Evolutionary conservation across 352 stramenopile genomes (phyloP).

Genomic region (Globisporangium paroecandrum): DNA sequence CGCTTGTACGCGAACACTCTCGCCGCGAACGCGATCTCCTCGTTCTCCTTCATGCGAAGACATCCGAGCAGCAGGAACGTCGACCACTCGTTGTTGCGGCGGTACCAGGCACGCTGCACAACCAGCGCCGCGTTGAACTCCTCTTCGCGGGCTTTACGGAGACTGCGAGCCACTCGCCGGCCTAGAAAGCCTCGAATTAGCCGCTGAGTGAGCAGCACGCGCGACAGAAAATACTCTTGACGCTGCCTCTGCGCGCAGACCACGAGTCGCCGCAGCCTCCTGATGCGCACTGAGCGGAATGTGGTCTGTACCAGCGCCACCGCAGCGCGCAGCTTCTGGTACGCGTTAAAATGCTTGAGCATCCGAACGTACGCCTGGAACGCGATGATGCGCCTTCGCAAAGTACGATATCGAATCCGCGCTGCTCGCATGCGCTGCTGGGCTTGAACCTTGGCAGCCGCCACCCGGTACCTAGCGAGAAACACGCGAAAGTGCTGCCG

Average conservation of each 20-base stretch:
- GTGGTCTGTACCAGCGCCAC: slow-evolving; percentile 53
- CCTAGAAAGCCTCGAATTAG: slow-evolving; percentile 55
- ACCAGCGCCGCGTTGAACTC: slow-evolving; percentile 62
- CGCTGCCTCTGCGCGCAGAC: slow-evolving; percentile 47
- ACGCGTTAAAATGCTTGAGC: slow-evolving; percentile 38
- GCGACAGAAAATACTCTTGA: slow-evolving; percentile 41
- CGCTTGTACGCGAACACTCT: slow-evolving; percentile 41
- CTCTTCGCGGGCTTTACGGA: slow-evolving; percentile 29
- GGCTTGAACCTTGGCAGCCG: slow-evolving; percentile 60
- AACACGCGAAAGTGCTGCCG: slow-evolving; percentile 50
- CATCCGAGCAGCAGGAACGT: slow-evolving; percentile 81
- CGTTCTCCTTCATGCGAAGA: slow-evolving; percentile 59
- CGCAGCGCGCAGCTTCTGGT: slow-evolving; percentile 38
- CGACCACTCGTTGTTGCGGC: slow-evolving; percentile 77
- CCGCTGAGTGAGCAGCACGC: slow-evolving; percentile 44
- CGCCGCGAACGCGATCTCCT: slow-evolving; percentile 50
- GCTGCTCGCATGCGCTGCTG: slow-evolving; percentile 47
- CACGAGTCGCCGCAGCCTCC: slow-evolving; percentile 53
- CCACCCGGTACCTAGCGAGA: slow-evolving; percentile 47
- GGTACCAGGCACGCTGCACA: slow-evolving; percentile 79
- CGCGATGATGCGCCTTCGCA: slow-evolving; percentile 41
- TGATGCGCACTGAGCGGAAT: slow-evolving; percentile 46
- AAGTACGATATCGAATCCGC: slow-evolving; percentile 24
- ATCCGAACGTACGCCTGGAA: slow-evolving; percentile 60
- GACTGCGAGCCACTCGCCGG: slow-evolving; percentile 23